Conservation (phyloP, 345 rosid species). For the Alliaria petiolata region DNA sequence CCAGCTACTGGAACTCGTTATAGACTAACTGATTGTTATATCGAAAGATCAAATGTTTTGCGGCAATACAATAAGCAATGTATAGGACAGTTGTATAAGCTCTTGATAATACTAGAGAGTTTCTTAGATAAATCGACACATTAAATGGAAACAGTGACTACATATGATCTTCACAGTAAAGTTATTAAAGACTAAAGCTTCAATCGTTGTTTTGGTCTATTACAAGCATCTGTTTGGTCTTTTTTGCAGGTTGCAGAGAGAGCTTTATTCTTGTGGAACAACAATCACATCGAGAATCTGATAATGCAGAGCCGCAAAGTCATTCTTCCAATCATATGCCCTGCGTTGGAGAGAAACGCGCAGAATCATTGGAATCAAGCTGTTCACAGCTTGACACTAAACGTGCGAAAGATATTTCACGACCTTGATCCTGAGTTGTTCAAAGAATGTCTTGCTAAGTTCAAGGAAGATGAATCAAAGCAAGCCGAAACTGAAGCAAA, state of each 20-base stretch:
- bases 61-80: not conserved
- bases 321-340: conserved; percentile 62
- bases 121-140: not conserved
- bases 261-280: conserved; percentile 73
- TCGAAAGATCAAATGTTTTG: not conserved
- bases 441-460: conserved; percentile 54
- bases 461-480: conserved; percentile 52
- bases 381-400: conserved; percentile 63
- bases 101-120: not conserved
- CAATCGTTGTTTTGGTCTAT: conserved; percentile 2
- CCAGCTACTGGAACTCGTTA: not conserved
- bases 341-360: conserved; percentile 58
- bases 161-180: not conserved
- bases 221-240: conserved; percentile 6
- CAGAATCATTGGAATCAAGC: conserved; percentile 72
- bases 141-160: not conserved
- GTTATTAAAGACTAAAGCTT: too few species aligned
- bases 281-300: conserved; percentile 65
- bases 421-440: conserved; percentile 66
- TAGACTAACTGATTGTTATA: not conserved
- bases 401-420: conserved; percentile 56
- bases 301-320: conserved; percentile 60
- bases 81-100: not conserved
- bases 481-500: conserved; percentile 39
- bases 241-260: conserved; percentile 64